A percentile compares a stretch with the other conserved stretches of the same genome.
Evolutionary conservation across 768 basidiomycete genomes (phyloP).

Genomic region (Suillus luteus): DNA sequence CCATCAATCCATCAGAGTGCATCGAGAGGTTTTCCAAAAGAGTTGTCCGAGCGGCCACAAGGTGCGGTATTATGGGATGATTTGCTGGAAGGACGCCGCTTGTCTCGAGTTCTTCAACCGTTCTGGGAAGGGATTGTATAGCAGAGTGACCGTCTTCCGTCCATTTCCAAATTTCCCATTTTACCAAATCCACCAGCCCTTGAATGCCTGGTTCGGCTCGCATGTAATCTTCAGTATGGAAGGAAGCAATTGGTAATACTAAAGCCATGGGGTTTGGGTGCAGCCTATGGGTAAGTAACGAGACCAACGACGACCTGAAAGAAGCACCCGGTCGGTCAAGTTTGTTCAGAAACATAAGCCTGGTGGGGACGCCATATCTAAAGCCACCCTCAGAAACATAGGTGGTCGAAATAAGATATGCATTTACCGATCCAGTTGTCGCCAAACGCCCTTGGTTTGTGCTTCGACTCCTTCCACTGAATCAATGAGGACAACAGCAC

Average conservation of each 20-base stretch:
- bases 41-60: constrained; percentile 65
- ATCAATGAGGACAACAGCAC: constrained; percentile 85
- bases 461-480: constrained; percentile 91
- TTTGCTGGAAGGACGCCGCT: constrained; percentile 48
- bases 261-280: constrained; percentile 74
- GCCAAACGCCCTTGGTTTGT: constrained; percentile 89
- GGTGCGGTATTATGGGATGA: constrained; percentile 71
- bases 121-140: constrained; percentile 51
- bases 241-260: constrained; percentile 77
- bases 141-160: constrained; percentile 47
- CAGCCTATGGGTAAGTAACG: constrained; percentile 71
- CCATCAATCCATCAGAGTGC: constrained; percentile 82
- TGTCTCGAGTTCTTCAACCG: constrained; percentile 43
- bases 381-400: constrained; percentile 8
- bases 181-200: constrained; percentile 80
- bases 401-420: constrained; percentile 19
- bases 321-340: constrained; percentile 87
- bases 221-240: constrained; percentile 62
- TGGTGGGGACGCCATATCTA: constrained; percentile 79
- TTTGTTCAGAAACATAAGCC: constrained; percentile 86
- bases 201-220: constrained; percentile 83
- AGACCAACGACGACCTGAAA: constrained; percentile 68
- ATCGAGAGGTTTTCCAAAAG: constrained; percentile 80
- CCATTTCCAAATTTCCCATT: constrained; percentile 86
- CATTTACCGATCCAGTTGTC: constrained; percentile 77